Base-by-base conservation (phyloP, 768 basidiomycete species). In the Pleurotus cornucopiae region DNA sequence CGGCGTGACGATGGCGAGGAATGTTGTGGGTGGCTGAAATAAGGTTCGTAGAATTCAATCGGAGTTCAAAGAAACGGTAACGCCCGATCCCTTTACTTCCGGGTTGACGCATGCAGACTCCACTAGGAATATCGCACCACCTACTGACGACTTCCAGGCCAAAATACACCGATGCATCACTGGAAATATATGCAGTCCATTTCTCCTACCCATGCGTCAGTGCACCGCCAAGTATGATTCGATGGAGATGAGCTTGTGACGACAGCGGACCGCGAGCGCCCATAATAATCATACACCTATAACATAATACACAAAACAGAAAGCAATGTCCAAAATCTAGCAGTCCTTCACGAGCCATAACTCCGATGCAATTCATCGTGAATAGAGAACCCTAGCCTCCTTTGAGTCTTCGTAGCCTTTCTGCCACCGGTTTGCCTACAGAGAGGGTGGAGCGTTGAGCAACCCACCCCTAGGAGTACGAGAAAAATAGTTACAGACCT, bases 351-450 rank as follows among this genome's bases (percentile, higher is more conserved):
- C 26, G 44, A 47, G 18, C 38, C 16, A 16, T 49, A 49, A 18
- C 57, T 30, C 39, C 60, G 66, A 58, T 70, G 64, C 53, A 93
- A 64, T 70, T 91, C 89, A 47, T 88, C 83, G 59, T 91, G 82
- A 61, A 94, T 86, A 21, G 88, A 91, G 71, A 94, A 95, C 13
- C 84, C 84, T 9, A 94, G 77, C 59, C 93, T 69, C 57, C 93
- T 76, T 66, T 95, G 93, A 4, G 90, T 93, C 71, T 95, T 95
- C 5, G 90, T 83, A 4, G 93, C 92, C 61, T 89, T 84, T 30
- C 93, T 76, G n/a, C 93, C 93, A 5, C 91, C 92, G 0, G 92
- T 94, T 76, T 87, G 86, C 64, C 88, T 91, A 25, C 23, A 49
- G 14, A 56, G 1, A 39, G 46, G 44, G 9, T 3, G 41, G 11